Evolutionary conservation across 441 rosid genomes (phyloP), one percentile per base, ranked within the genome.

Genomic region (Populus hybrid): DNA sequence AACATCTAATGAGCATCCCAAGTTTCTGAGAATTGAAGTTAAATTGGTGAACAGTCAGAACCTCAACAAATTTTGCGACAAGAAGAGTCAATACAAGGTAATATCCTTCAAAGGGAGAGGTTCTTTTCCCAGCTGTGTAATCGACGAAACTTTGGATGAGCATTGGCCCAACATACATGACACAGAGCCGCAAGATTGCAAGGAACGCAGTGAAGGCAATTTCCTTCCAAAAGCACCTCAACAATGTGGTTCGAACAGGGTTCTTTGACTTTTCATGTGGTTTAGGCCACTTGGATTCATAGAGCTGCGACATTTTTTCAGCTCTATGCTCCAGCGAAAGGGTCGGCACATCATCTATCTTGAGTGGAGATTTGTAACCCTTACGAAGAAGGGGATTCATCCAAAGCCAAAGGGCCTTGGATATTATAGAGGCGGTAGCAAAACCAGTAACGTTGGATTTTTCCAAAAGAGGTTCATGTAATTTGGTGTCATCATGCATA

Each of bases 1-100:
- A 85, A 21, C 90, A 91, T 66, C 99, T 83, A 36, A 94, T 94
- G 24, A 93, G 93, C 98, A 90, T 93, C 65, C 99, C 98, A 9
- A 94, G 93, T 84, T 93, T 94, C 90, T 93, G 99, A 0, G 97
- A 89, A 71, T 93, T 90, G 91, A 94, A 94, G 84, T 93, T 90
- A 77, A 94, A 93, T 66, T 93, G 99, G 75, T 94, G 99, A 21
- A 87, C 85, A 1, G 87, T 70, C 68, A 93, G 77, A 59, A 94
- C 99, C 81, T 94, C 99, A 10, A 92, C 81, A 81, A 85, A 94
- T 80, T 94, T 94, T 2, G 98, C 93, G 18, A 82, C 79, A 3
- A 94, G 90, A 42, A 94, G 98, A 85, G 75, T 90, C 76, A 85
- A 71, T 28, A 94, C 90, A 23, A 94, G 95, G 84, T 91, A 91